Percentiles rank a stretch among this genome's conserved stretches.
These are phyloP conservation scores for Dactylellina cionopaga DNA, from an alignment of 2,329 filamentous ascomycete genomes.

Conservation along the genomic window DNA sequence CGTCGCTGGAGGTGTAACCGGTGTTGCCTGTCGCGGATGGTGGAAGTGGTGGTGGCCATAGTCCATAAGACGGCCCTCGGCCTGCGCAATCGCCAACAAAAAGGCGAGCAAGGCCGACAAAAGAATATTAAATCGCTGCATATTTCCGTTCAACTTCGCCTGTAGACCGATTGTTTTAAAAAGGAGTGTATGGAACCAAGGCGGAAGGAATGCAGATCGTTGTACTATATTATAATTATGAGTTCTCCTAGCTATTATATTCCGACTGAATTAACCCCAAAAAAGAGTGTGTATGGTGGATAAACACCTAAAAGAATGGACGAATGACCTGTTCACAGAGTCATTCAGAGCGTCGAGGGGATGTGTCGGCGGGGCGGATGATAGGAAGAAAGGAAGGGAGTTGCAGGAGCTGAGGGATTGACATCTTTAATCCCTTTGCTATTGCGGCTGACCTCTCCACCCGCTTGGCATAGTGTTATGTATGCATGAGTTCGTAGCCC, in stretches of 20 bases:
- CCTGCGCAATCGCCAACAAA: conserved; percentile 19
- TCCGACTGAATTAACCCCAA: background rate
- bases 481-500: too few relatives aligned
- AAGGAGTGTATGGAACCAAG: conserved; percentile 19
- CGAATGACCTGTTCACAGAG: conserved; percentile 42
- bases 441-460: conserved; percentile 15
- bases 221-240: conserved; percentile 11
- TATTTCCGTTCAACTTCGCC: conserved; percentile 7
- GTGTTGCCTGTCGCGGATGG: background rate
- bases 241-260: conserved; percentile 1
- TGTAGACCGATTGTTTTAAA: background rate
- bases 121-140: conserved; percentile 42
- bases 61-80: conserved; percentile 14
- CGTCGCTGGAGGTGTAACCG: conserved; percentile 1
- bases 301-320: conserved; percentile 41
- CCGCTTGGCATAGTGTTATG: too few relatives aligned
- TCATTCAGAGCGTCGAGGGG: conserved; percentile 38
- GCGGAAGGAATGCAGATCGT: background rate
- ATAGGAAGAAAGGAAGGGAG: conserved; percentile 10
- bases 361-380: conserved; percentile 33
- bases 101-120: conserved; percentile 32
- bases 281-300: conserved; percentile 32
- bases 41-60: conserved; percentile 1
- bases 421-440: conserved; percentile 25
- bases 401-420: conserved; percentile 15